Conservation (phyloP, 345 rosid species). For the Brassica nigra region DNA sequence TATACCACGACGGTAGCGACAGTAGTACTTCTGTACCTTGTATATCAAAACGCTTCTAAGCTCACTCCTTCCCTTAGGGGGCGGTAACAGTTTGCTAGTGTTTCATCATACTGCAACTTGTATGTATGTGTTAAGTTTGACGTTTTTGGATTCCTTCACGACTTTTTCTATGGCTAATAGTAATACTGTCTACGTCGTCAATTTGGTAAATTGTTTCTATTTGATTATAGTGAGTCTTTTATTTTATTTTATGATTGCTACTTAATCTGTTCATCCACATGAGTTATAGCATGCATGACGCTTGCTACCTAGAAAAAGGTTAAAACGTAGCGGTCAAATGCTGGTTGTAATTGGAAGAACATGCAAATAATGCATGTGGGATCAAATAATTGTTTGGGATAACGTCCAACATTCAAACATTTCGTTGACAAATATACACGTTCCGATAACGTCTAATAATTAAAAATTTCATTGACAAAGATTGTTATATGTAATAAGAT, state of each 20-base stretch:
- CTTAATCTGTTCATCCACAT: slow-evolving; percentile 7
- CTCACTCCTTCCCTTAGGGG: not conserved
- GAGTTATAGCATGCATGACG: slow-evolving; percentile 1
- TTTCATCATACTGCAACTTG: not conserved
- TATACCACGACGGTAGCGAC: slow-evolving; percentile 68
- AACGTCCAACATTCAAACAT: slow-evolving; percentile 23
- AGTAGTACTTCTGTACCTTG: slow-evolving; percentile 61
- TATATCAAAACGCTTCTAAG: slow-evolving; percentile 66
- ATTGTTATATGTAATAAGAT: not conserved
- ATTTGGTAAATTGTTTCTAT: not conserved
- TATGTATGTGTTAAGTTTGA: not conserved
- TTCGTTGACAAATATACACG: slow-evolving; percentile 13
- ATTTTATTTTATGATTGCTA: not conserved
- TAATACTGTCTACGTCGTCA: not conserved
- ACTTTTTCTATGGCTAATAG: not conserved
- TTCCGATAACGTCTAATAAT: slow-evolving; percentile 5
- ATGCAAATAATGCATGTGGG: slow-evolving; percentile 25
- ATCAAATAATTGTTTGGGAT: slow-evolving; percentile 37
- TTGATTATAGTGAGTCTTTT: not conserved
- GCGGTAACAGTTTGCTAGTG: not conserved
- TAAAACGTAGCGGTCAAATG: slow-evolving; percentile 30
- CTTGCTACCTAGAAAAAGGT: not conserved
- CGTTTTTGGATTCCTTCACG: slow-evolving; percentile 9
- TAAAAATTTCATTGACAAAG: slow-evolving; percentile 6
- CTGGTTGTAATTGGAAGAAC: slow-evolving; percentile 28